Percentiles rank a stretch among this genome's conserved stretches.
Evolutionary conservation across 2,329 filamentous ascomycete genomes (phyloP).

Genomic region (Huntiella decipiens): DNA sequence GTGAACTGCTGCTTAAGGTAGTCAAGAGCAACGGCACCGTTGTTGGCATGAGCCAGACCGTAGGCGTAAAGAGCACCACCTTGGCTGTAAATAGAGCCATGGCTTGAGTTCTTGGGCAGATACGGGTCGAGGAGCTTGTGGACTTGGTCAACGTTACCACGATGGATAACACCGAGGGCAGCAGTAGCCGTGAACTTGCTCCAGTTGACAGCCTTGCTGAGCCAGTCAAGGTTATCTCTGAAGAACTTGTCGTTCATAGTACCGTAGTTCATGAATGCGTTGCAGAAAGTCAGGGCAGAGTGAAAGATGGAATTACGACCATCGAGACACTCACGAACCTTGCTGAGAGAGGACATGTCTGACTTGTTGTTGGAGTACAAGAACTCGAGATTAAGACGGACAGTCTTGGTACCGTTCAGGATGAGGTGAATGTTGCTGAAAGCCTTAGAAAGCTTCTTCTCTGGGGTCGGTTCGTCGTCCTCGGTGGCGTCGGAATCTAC

Average conservation of each 20-base stretch:
- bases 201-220: conserved; percentile 98
- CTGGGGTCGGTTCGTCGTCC: conserved; percentile 33
- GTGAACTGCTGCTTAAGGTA: conserved; percentile 61
- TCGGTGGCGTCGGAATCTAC: conserved; percentile 15
- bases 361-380: conserved; percentile 89
- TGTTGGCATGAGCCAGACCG: conserved; percentile 91
- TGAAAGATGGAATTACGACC: conserved; percentile 97
- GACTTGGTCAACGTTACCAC: conserved; percentile 83
- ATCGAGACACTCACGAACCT: conserved; percentile 86
- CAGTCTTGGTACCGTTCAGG: conserved; percentile 79
- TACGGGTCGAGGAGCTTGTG: conserved; percentile 90
- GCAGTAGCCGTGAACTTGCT: conserved; percentile 97
- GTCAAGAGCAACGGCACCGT: conserved; percentile 73
- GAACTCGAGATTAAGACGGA: conserved; percentile 90
- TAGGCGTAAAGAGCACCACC: conserved; percentile 91
- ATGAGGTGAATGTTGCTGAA: conserved; percentile 47
- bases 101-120: conserved; percentile 57
- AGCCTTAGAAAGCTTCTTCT: conserved; percentile 34
- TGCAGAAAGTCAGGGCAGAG: conserved; percentile 89
- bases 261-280: conserved; percentile 97
- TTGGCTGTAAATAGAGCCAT: conserved; percentile 85
- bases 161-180: conserved; percentile 87
- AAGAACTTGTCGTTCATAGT: conserved; percentile 98
- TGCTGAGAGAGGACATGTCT: conserved; percentile 82
- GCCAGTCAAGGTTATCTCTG: conserved; percentile 91